phyloP scores from a whole-genome alignment of 2,329 filamentous ascomycete genomes.

The Pseudogymnoascus sp. region DNA sequence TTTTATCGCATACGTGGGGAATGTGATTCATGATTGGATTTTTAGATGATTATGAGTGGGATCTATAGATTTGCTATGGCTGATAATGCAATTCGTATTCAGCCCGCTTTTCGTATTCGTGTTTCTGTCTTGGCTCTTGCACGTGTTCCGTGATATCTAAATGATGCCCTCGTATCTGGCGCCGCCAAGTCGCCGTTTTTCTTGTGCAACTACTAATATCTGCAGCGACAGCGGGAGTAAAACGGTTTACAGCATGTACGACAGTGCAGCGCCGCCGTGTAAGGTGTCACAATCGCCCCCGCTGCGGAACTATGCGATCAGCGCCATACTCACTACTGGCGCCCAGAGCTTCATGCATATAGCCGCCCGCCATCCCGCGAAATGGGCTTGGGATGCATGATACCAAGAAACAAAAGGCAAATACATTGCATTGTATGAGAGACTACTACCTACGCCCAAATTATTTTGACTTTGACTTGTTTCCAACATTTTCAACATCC shows the following conservation, averaged over 20 bases:
- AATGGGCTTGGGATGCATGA: not conserved
- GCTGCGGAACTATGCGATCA: not conserved
- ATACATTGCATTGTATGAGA: not conserved
- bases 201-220: not conserved
- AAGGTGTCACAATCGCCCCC: not conserved
- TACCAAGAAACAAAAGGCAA: not conserved
- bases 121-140: not conserved
- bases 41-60: conserved; percentile 8
- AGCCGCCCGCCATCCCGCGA: not conserved
- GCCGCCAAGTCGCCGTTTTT: not conserved
- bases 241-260: not conserved
- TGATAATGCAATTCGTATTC: conserved; percentile 3
- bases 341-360: not conserved
- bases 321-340: not conserved
- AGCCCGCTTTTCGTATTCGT: not conserved
- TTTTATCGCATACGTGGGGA: not conserved
- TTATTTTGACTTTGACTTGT: too few relatives aligned
- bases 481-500: too few relatives aligned
- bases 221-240: not conserved
- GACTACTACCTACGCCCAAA: too few relatives aligned
- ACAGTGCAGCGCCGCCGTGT: not conserved
- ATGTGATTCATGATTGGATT: conserved; percentile 7
- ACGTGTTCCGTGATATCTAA: not conserved
- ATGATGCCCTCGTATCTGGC: not conserved
- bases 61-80: conserved; percentile 3